These are phyloP conservation scores for Hortiboletus flavorubellus DNA, from an alignment of 768 basidiomycete genomes.

Conservation along the genomic window DNA sequence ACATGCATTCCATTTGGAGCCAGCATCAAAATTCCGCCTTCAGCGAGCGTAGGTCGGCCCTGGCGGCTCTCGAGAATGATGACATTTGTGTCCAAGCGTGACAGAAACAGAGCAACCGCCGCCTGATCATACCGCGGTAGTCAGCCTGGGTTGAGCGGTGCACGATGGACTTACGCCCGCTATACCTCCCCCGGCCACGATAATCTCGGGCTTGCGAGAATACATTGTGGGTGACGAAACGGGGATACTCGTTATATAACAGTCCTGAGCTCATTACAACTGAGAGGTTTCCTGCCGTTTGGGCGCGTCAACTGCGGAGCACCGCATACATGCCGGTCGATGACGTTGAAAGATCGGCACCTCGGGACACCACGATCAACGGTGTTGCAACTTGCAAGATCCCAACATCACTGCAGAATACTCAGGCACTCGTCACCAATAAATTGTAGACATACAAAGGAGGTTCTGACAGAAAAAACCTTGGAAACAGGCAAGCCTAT, in stretches of 20 bases:
- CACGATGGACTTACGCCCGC: slow-evolving; percentile 20
- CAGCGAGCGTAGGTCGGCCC: slow-evolving; percentile 13
- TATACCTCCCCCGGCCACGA: slow-evolving; percentile 29
- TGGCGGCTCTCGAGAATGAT: slow-evolving; percentile 24
- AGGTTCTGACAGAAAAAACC: too few species aligned
- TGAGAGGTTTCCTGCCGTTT: slow-evolving; percentile 10
- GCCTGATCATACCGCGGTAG: slow-evolving; percentile 7
- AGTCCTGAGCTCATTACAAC: neutral
- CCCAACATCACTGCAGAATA: too few species aligned
- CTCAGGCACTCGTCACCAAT: too few species aligned
- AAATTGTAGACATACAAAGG: too few species aligned
- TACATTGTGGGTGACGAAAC: slow-evolving; percentile 13
- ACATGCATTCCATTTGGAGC: slow-evolving; percentile 30
- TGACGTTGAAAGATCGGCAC: neutral
- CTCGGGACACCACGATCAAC: neutral
- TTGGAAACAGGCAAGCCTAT: too few species aligned
- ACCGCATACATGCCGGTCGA: slow-evolving; percentile 3
- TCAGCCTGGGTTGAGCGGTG: neutral
- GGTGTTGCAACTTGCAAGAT: too few species aligned
- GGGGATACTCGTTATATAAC: neutral
- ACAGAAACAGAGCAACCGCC: slow-evolving; percentile 25
- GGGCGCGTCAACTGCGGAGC: slow-evolving; percentile 17
- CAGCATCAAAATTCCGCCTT: slow-evolving; percentile 29
- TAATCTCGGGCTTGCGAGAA: slow-evolving; percentile 18
- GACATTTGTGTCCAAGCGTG: slow-evolving; percentile 15